Evolutionary conservation across 306 rosid genomes (phyloP).

Genomic region (Fragaria ananassa): DNA sequence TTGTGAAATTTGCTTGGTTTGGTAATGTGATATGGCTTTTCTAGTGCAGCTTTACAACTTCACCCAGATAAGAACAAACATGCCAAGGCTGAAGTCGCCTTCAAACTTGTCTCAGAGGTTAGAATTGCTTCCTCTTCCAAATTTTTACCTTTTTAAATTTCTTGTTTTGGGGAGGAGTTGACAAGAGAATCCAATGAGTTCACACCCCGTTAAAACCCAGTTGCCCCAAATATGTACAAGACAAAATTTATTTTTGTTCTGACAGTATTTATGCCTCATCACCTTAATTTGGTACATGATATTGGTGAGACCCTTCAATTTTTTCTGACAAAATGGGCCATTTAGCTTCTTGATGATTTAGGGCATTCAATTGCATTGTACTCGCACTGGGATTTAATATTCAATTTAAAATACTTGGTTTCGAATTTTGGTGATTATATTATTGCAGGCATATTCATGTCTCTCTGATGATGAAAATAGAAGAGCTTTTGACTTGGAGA

Average conservation of each 20-base stretch:
- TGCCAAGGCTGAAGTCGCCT: slow-evolving; percentile 83
- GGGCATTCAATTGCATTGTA: slow-evolving; percentile 11
- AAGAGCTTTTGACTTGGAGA: slow-evolving; percentile 58
- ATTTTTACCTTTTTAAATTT: not conserved
- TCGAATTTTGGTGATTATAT: not conserved
- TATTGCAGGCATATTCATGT: slow-evolving; percentile 65
- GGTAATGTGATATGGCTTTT: not conserved
- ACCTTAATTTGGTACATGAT: not conserved
- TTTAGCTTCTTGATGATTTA: slow-evolving; percentile 12
- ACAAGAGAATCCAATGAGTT: not conserved
- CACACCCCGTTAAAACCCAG: not conserved
- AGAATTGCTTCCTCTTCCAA: slow-evolving; percentile 22
- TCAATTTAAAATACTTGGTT: not conserved
- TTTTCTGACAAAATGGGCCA: slow-evolving; percentile 6
- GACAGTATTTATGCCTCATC: slow-evolving; percentile 6
- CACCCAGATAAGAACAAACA: slow-evolving; percentile 95
- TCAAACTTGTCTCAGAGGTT: slow-evolving; percentile 90
- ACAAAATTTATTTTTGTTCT: slow-evolving; percentile 2
- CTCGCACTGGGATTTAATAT: not conserved
- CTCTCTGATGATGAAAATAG: slow-evolving; percentile 60
- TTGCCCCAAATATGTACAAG: not conserved
- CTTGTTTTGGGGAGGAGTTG: not conserved
- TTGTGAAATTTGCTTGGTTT: not conserved
- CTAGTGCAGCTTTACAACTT: slow-evolving; percentile 70
- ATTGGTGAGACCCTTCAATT: slow-evolving; percentile 12